These are phyloP conservation scores for Daldinia caldariorum DNA, from an alignment of 495 filamentous ascomycete species.

Conservation along the genomic window DNA sequence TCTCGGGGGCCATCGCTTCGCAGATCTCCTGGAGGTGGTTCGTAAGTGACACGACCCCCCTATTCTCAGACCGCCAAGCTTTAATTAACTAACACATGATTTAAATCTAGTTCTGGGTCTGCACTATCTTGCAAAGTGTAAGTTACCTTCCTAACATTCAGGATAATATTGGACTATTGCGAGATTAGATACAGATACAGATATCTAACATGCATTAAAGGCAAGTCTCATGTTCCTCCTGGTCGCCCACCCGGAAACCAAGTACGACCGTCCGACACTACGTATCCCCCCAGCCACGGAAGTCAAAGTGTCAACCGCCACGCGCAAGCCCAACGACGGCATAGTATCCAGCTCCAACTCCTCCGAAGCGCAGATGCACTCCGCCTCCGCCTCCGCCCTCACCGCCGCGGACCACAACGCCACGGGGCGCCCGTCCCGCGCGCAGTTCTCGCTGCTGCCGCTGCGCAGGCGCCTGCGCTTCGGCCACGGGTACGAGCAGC, in stretches of 20 bases:
- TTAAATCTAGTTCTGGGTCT: conserved; percentile 41
- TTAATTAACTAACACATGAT: conserved; percentile 6
- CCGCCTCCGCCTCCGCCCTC: conserved; percentile 10
- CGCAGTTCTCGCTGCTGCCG: conserved; percentile 65
- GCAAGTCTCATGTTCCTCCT: conserved; percentile 41
- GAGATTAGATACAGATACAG: conserved; percentile 16
- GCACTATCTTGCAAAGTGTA: conserved; percentile 51
- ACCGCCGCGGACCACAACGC: conserved; percentile 48
- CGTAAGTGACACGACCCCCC: conserved; percentile 53
- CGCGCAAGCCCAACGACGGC: conserved; percentile 22
- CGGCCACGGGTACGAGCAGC: conserved; percentile 27
- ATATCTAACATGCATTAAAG: conserved; percentile 46
- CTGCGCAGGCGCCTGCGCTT: conserved; percentile 45
- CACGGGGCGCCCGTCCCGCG: conserved; percentile 61
- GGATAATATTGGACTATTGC: neutral
- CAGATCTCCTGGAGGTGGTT: conserved; percentile 64
- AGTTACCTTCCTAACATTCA: conserved; percentile 50
- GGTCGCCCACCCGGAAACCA: conserved; percentile 63
- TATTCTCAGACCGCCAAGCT: neutral
- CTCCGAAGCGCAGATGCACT: conserved; percentile 21
- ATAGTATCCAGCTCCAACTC: conserved; percentile 36
- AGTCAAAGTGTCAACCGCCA: neutral
- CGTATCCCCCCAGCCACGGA: neutral
- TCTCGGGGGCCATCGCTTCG: conserved; percentile 66
- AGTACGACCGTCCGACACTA: conserved; percentile 59